A percentile compares a stretch with the other conserved stretches of the same genome.
phyloP scores from a whole-genome alignment of 1,139 yeast genomes.

The Hyphopichia fennica region DNA sequence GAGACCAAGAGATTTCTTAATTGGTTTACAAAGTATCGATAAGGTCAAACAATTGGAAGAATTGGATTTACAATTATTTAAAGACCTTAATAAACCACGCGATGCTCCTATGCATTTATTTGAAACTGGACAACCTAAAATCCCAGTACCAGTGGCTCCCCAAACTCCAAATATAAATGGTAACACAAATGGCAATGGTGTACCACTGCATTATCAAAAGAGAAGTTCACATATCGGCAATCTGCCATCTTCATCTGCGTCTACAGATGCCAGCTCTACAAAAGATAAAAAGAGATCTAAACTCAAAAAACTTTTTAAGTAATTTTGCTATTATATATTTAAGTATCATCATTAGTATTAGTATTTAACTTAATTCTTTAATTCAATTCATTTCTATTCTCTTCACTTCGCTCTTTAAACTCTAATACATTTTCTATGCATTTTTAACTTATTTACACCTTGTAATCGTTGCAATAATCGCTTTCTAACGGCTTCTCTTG shows the following conservation, averaged over 20 bases:
- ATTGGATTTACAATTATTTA: conserved; percentile 33
- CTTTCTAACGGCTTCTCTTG: background rate
- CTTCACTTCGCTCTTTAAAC: background rate
- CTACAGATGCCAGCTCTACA: conserved; percentile 7
- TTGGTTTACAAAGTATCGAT: conserved; percentile 46
- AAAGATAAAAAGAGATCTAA: conserved; percentile 37
- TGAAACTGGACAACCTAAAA: conserved; percentile 22
- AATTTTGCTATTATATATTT: conserved; percentile 2
- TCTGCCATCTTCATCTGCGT: conserved; percentile 10
- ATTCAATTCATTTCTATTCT: background rate
- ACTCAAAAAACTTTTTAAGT: conserved; percentile 39
- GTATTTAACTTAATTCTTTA: background rate
- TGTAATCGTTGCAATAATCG: no score
- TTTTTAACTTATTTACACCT: no score
- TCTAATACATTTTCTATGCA: background rate
- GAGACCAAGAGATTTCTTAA: conserved; percentile 58
- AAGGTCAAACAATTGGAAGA: conserved; percentile 30
- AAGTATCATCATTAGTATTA: background rate
- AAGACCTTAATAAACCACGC: conserved; percentile 21
- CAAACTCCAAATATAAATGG: conserved; percentile 6
- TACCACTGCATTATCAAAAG: conserved; percentile 34
- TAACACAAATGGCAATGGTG: background rate
- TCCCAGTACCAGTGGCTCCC: conserved; percentile 4
- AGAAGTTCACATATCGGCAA: conserved; percentile 15
- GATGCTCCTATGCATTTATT: conserved; percentile 39